A percentile compares a stretch with the other conserved stretches of the same genome.
These are phyloP conservation scores for Rehmannia glutinosa DNA, from an alignment of 257 asterid species.

Conservation along the genomic window DNA sequence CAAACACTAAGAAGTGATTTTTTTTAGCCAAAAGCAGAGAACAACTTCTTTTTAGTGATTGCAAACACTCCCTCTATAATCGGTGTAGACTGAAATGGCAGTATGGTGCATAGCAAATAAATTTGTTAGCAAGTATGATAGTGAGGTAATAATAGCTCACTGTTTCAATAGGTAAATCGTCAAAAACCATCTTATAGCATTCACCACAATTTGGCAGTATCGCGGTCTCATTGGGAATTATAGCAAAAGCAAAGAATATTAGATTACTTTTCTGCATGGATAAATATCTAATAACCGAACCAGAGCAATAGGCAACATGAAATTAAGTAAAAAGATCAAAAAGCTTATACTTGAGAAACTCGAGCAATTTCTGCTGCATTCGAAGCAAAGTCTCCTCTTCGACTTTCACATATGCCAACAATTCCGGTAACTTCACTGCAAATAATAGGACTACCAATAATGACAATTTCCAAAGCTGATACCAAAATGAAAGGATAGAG, in stretches of 20 bases:
- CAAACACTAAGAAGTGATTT: no score
- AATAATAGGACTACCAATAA: constrained; percentile 21
- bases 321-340: constrained; percentile 8
- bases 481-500: constrained; percentile 5
- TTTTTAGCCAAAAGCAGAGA: no score
- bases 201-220: not conserved
- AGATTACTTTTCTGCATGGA: not conserved
- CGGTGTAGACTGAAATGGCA: no score
- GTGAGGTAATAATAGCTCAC: no score
- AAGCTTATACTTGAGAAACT: constrained; percentile 68
- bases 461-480: constrained; percentile 3
- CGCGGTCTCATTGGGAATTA: not conserved
- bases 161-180: no score
- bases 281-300: not conserved
- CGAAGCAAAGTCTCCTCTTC: constrained; percentile 69
- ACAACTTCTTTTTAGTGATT: no score
- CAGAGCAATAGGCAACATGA: not conserved
- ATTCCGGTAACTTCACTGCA: constrained; percentile 93
- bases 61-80: no score
- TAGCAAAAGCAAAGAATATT: no score
- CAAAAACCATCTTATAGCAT: no score
- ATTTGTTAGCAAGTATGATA: no score
- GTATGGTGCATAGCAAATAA: no score
- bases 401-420: constrained; percentile 59
- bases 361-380: constrained; percentile 80